phyloP scores from a whole-genome alignment of 208 protist genomes.

The Giardia muris region DNA sequence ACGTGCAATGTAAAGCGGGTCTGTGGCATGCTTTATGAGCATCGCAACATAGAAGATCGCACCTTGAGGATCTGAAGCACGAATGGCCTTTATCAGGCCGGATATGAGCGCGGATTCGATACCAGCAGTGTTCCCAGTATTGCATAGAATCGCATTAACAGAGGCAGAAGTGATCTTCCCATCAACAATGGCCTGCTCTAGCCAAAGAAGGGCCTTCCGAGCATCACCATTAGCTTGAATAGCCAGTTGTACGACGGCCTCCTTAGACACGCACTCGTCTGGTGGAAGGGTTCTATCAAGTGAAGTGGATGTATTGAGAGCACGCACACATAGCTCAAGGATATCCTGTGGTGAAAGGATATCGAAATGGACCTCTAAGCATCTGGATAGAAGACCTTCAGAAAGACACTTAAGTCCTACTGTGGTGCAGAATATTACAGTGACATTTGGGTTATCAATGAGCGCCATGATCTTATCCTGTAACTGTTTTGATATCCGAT shows the following conservation, averaged over 20 bases:
- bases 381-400: not conserved
- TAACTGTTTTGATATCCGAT: not conserved
- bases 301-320: not conserved
- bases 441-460: not conserved
- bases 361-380: not conserved
- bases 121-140: not conserved
- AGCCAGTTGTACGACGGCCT: not conserved
- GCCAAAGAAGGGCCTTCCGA: not conserved
- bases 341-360: not conserved
- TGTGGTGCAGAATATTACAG: not conserved
- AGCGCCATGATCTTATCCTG: not conserved
- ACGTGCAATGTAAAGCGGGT: not conserved
- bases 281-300: not conserved
- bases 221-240: not conserved
- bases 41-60: conserved; percentile 13
- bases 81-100: not conserved
- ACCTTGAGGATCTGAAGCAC: conserved; percentile 2
- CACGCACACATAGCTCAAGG: not conserved
- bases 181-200: not conserved
- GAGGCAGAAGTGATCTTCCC: not conserved
- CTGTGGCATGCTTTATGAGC: not conserved
- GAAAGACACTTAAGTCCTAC: not conserved
- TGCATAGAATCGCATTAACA: not conserved
- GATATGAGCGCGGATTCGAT: not conserved
- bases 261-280: not conserved